These are phyloP conservation scores for Penicillium sp. DNA, from an alignment of 2,329 filamentous ascomycete species.

Conservation along the genomic window DNA sequence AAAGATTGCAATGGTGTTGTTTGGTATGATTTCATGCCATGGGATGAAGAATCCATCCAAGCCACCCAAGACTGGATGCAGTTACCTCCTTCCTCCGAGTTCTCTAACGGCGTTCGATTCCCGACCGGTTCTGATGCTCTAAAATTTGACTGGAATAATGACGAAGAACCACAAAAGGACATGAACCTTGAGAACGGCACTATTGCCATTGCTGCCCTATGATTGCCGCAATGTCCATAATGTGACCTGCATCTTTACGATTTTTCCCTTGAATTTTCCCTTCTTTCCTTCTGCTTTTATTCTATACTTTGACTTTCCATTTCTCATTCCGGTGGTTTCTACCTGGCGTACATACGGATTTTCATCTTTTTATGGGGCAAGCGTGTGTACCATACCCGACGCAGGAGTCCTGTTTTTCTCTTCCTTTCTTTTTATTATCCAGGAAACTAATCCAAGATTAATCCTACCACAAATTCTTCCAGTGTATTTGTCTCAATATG, in stretches of 20 bases:
- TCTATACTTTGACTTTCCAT: background rate
- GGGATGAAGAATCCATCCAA: conserved; percentile 16
- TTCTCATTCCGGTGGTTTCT: conserved; percentile 12
- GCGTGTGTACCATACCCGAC: conserved; percentile 23
- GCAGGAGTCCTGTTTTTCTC: conserved; percentile 10
- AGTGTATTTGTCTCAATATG: background rate
- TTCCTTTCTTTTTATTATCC: background rate
- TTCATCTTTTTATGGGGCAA: conserved; percentile 9
- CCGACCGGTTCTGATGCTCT: background rate
- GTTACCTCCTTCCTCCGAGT: conserved; percentile 3
- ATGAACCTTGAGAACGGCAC: conserved; percentile 25
- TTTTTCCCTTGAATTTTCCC: background rate
- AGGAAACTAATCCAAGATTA: background rate
- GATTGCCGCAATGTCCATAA: conserved; percentile 4
- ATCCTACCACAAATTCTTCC: background rate
- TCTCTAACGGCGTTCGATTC: background rate
- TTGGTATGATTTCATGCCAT: conserved; percentile 12
- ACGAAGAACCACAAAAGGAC: conserved; percentile 32
- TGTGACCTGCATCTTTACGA: conserved; percentile 11
- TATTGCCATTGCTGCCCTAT: conserved; percentile 31
- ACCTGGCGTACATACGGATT: conserved; percentile 18
- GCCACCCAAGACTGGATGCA: conserved; percentile 14
- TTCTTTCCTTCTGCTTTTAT: background rate
- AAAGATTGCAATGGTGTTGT: conserved; percentile 13
- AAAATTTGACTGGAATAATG: conserved; percentile 42